Evolutionary conservation across 768 basidiomycete species (phyloP), one percentile per base, ranked within the genome.

Genomic region (Agaricus blazei): DNA sequence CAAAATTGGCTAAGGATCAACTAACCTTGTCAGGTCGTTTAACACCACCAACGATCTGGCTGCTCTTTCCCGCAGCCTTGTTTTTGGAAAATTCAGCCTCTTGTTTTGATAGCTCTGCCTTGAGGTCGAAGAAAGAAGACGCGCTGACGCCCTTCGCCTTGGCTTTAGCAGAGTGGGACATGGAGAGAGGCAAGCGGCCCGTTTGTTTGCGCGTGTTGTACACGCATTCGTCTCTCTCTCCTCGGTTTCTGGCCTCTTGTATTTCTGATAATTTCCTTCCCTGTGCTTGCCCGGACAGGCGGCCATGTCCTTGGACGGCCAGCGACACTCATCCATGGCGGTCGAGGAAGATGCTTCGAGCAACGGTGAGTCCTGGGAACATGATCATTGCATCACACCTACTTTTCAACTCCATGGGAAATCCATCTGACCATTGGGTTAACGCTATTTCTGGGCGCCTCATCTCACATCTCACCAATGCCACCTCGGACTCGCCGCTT

Each of bases 81-180:
- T 70, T 75, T 63, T 77, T 82, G 3, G 76, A 57, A 56, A 85
- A 78, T 54, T 82, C 80, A 37, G 79, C 75, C 62, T 85, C 82
- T 53, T 78, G 77, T 64, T 82, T 87, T 15, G 81, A 68, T 31
- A 90, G 75, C 58, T 87, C 84, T 15, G 87, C 85, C 58, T 87
- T 89, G 42, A 94, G 81, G 63, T 92, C 88, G n/a, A 91, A 80
- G 67, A 92, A 89, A 0, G 91, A 90, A 56, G 77, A 79, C 3
- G 85, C 77, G 58, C 82, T 88, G 63, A 90, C 77, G 7, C 87
- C 87, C 37, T 83, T 81, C 14, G 83, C 84, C 64, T 81, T 87
- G 0, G 83, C 76, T 66, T 86, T 88, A 66, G 74, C 77, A 4
- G 73, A 68, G 36, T 82, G 77, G 9, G 75, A 70, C 80, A 80